Evolutionary conservation across 768 basidiomycete genomes (phyloP).

Genomic region (Phaeotremella skinneri): DNA sequence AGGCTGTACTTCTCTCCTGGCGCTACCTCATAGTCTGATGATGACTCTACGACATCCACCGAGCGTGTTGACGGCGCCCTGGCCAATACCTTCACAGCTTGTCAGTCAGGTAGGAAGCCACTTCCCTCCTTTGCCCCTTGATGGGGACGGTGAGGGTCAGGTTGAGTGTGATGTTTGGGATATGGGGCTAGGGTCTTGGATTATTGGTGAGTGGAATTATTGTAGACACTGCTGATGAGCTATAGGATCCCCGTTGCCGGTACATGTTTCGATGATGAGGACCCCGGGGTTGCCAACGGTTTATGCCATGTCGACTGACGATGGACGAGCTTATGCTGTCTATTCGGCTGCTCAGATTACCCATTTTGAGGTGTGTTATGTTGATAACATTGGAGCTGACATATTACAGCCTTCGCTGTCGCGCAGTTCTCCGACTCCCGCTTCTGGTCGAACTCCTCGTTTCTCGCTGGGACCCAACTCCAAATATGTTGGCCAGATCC

Average conservation of each 20-base stretch:
- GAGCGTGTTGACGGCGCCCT: constrained; percentile 34
- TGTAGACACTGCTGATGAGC: not conserved
- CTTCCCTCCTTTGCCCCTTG: constrained; percentile 42
- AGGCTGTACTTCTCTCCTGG: constrained; percentile 21
- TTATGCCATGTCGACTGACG: constrained; percentile 28
- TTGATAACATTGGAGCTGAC: not conserved
- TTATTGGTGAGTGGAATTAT: constrained; percentile 2
- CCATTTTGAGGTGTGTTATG: constrained; percentile 10
- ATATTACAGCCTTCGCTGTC: not conserved
- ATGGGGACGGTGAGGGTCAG: constrained; percentile 39
- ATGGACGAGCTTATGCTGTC: constrained; percentile 37
- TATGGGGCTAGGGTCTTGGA: constrained; percentile 10
- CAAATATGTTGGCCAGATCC: constrained; percentile 12
- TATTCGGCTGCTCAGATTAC: constrained; percentile 22
- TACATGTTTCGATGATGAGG: constrained; percentile 12
- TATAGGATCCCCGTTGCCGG: constrained; percentile 14
- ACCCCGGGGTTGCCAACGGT: constrained; percentile 32
- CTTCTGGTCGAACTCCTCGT: not conserved
- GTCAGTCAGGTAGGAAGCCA: constrained; percentile 26
- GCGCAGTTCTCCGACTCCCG: constrained; percentile 3
- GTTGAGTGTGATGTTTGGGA: constrained; percentile 44
- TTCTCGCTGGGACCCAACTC: constrained; percentile 5
- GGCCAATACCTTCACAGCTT: constrained; percentile 36
- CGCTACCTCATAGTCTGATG: constrained; percentile 33
- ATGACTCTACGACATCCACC: constrained; percentile 34